Base-by-base conservation (phyloP, 345 rosid species). In the Fremontodendron californicum region DNA sequence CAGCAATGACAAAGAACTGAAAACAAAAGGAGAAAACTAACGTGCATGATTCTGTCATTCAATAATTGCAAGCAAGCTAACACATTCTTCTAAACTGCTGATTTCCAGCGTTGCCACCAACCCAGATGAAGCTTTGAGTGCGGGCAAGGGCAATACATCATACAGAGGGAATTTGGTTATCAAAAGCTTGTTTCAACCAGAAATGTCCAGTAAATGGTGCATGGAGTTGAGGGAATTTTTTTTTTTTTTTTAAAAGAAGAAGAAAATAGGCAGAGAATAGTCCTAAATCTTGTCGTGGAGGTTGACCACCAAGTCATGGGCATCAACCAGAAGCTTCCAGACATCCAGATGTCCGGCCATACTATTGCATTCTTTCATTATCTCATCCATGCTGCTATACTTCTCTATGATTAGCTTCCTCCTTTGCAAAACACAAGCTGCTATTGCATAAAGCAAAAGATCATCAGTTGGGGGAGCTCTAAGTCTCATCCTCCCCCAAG, bases 391-490 rank as follows among this genome's bases (percentile, higher is more conserved):
- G n/a, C n/a, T n/a, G n/a, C n/a, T n/a, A n/a, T n/a, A n/a, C n/a
- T n/a, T n/a, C n/a, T n/a, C n/a, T n/a, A n/a, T n/a, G n/a, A n/a
- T n/a, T n/a, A n/a, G n/a, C n/a, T n/a, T n/a, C n/a, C n/a, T n/a
- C n/a, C n/a, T n/a, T n/a, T n/a, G n/a, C n/a, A n/a, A n/a, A n/a
- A n/a, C n/a, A n/a, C n/a, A n/a, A n/a, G n/a, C n/a, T n/a, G n/a
- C n/a, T n/a, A n/a, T n/a, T n/a, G n/a, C n/a, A n/a, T n/a, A n/a
- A n/a, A n/a, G n/a, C n/a, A n/a, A n/a, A n/a, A n/a, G n/a, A n/a
- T n/a, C 98, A 48, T 94, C 96, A 0, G 91, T 91, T 0, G 98
- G 98, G 1, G 98, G 98, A 31, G 97, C 98, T 75, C 97, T 80
- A 37, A 85, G 80, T 84, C 97, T 78, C 75, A 92, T 88, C 80